Conservation (phyloP, 495 filamentous ascomycete genomes). For the Aspergillus haitiensis region DNA sequence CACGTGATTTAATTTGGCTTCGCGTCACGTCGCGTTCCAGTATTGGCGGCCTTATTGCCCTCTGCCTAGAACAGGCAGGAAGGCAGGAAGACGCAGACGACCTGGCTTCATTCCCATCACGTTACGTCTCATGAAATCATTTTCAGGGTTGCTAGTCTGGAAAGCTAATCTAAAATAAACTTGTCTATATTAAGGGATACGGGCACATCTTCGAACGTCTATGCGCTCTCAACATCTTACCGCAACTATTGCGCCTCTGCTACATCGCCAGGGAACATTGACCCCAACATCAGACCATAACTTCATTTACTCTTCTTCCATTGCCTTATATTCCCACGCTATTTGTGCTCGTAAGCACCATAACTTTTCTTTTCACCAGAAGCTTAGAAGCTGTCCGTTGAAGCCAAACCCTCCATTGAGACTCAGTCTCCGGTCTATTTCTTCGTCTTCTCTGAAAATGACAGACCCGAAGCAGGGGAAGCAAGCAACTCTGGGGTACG, state of each 20-base stretch:
- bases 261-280: conserved; percentile 13
- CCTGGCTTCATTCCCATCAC: conserved; percentile 1
- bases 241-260: conserved; percentile 27
- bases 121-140: background rate
- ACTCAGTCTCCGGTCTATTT: conserved; percentile 4
- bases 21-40: conserved; percentile 46
- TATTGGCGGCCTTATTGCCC: conserved; percentile 3
- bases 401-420: no score
- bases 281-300: background rate
- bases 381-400: no score
- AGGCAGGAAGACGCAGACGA: background rate
- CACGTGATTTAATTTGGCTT: conserved; percentile 36
- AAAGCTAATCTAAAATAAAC: conserved; percentile 12
- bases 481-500: conserved; percentile 94
- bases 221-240: conserved; percentile 32
- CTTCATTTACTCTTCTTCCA: background rate
- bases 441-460: conserved; percentile 28
- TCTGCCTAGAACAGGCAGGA: conserved; percentile 18
- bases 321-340: background rate
- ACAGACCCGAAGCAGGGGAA: conserved; percentile 53
- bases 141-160: background rate
- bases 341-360: background rate
- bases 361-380: no score
- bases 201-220: conserved; percentile 23
- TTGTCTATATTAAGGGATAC: conserved; percentile 16